These are phyloP conservation scores for Cyberlindnera samutprakarnensis DNA, from an alignment of 805 yeast genomes.

Conservation along the genomic window DNA sequence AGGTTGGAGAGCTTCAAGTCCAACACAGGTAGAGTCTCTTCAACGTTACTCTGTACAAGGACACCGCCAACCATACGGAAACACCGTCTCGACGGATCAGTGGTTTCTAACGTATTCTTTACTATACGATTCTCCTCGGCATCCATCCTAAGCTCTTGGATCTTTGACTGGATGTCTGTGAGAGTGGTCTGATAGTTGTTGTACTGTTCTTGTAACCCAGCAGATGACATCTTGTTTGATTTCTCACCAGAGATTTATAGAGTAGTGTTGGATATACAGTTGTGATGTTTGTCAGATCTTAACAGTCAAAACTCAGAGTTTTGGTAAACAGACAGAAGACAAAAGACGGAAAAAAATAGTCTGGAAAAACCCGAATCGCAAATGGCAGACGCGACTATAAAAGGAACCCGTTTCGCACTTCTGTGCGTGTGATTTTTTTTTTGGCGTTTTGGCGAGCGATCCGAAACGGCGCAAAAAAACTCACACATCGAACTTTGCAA, in stretches of 20 bases:
- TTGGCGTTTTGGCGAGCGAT: no score
- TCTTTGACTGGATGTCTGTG: slow-evolving; percentile 37
- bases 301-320: no score
- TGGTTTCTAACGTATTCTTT: slow-evolving; percentile 42
- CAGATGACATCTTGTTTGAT: no score
- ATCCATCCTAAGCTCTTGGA: slow-evolving; percentile 41
- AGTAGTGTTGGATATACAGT: no score
- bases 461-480: no score
- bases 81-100: slow-evolving; percentile 62
- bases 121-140: slow-evolving; percentile 46
- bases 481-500: no score
- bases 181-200: slow-evolving; percentile 44
- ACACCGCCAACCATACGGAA: slow-evolving; percentile 94
- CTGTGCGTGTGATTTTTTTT: no score
- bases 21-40: slow-evolving; percentile 62
- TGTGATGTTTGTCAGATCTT: no score
- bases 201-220: slow-evolving; percentile 43
- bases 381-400: slow-evolving; percentile 5
- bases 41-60: slow-evolving; percentile 72
- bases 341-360: no score
- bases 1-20: slow-evolving; percentile 47
- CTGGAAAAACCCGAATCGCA: not conserved
- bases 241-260: no score
- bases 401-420: slow-evolving; percentile 10
- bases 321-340: no score